Conservation (phyloP, 345 rosid genomes). For the Gossypium longicalyx region DNA sequence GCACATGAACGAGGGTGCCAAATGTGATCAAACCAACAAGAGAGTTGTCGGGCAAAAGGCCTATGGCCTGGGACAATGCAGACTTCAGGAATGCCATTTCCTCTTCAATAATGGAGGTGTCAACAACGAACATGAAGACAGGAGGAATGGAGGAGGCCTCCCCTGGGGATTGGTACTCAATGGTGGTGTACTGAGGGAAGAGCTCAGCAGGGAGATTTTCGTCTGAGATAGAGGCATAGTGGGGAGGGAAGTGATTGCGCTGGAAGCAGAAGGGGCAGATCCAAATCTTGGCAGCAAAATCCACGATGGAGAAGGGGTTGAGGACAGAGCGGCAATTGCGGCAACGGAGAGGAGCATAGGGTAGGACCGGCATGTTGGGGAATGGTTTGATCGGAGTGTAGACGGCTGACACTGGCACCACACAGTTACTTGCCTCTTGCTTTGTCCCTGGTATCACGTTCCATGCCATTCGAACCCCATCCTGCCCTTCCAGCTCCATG, state of each 20-base stretch:
- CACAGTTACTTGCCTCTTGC: conserved; percentile 62
- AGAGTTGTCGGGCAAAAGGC: conserved; percentile 63
- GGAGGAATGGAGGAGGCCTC: conserved; percentile 47
- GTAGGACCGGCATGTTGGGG: conserved; percentile 57
- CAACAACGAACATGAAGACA: conserved; percentile 72
- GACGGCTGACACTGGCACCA: conserved; percentile 74
- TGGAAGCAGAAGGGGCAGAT: conserved; percentile 91
- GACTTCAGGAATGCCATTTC: conserved; percentile 78
- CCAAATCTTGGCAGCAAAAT: conserved; percentile 80
- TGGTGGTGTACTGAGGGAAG: conserved; percentile 74
- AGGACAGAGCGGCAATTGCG: conserved; percentile 83
- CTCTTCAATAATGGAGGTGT: conserved; percentile 79
- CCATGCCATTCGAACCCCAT: conserved; percentile 81
- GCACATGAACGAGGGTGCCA: conserved; percentile 69
- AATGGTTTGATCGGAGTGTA: conserved; percentile 72
- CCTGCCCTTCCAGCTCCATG: conserved; percentile 61
- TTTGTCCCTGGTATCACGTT: conserved; percentile 75
- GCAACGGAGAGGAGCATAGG: conserved; percentile 91
- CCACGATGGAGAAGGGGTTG: conserved; percentile 28
- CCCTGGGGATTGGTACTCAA: conserved; percentile 65
- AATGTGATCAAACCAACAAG: conserved; percentile 76
- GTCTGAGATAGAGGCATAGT: conserved; percentile 67
- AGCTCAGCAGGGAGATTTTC: conserved; percentile 89
- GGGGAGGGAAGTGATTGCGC: conserved; percentile 78
- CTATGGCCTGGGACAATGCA: conserved; percentile 72